Conservation (phyloP, 805 yeast genomes). For the Barnettozyma pratensis region DNA sequence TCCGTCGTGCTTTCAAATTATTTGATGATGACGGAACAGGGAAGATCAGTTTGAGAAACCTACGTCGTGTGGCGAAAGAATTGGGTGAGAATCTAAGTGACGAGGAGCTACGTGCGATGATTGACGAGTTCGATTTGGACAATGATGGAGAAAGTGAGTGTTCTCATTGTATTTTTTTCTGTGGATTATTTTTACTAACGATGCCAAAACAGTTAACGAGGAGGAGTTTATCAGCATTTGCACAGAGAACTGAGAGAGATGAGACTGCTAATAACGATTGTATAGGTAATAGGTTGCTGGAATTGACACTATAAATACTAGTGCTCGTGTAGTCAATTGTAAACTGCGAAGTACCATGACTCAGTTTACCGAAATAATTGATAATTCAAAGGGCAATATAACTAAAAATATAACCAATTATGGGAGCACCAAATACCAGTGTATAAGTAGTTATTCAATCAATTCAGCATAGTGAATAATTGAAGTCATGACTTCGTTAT, state of each 20-base stretch:
- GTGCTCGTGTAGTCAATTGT: no score
- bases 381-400: no score
- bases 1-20: conserved; percentile 79
- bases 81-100: conserved; percentile 89
- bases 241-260: conserved; percentile 47
- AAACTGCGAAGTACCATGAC: no score
- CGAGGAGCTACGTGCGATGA: conserved; percentile 93
- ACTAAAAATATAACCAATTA: no score
- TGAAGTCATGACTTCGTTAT: no score
- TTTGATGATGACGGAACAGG: conserved; percentile 90
- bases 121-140: conserved; percentile 93
- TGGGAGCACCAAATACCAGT: no score
- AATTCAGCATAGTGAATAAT: no score
- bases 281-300: no score
- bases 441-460: no score
- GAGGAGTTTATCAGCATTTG: conserved; percentile 89
- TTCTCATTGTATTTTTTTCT: conserved; percentile 24
- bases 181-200: conserved; percentile 22
- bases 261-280: no score
- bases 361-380: no score
- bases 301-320: no score
- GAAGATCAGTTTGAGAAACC: conserved; percentile 71
- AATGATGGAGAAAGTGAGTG: conserved; percentile 77
- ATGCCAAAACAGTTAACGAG: conserved; percentile 44
- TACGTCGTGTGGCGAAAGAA: conserved; percentile 87